Conservation (phyloP, 257 asterid genomes). For the Ligustrum vulgare region DNA sequence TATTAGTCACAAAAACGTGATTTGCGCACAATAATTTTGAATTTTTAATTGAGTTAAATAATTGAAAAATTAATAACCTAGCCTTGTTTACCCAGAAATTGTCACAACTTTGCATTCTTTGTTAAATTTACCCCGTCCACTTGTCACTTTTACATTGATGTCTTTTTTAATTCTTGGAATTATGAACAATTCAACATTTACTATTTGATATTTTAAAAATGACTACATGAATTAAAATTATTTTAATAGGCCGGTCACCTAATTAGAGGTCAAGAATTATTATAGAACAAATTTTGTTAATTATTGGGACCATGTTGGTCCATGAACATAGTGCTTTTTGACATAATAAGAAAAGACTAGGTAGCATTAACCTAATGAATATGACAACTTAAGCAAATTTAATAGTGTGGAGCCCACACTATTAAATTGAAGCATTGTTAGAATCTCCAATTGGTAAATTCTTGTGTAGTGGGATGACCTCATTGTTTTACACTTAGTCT, state of each 20-base stretch:
- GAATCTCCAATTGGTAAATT: not conserved
- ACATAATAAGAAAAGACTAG: not conserved
- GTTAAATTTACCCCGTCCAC: not conserved
- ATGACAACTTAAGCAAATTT: constrained; percentile 4
- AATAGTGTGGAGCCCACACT: constrained; percentile 17
- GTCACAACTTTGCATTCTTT: no score
- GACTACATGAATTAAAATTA: constrained; percentile 22
- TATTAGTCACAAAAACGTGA: no score
- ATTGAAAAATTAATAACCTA: no score
- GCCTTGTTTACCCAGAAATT: no score
- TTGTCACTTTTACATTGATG: not conserved
- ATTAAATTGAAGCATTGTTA: constrained; percentile 6
- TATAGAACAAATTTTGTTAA: constrained; percentile 14
- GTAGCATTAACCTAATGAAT: constrained; percentile 9
- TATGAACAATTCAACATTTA: not conserved
- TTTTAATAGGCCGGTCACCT: constrained; percentile 25
- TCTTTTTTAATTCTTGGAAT: not conserved
- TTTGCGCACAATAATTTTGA: no score
- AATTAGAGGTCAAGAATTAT: constrained; percentile 18
- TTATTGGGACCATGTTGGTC: constrained; percentile 23
- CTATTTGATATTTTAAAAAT: constrained; percentile 7
- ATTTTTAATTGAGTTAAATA: no score
- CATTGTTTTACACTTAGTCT: no score
- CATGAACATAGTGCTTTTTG: not conserved
- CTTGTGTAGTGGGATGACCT: not conserved